phyloP scores from a whole-genome alignment of 164 flowering plant species.

The Chloranthus sessilifolius region DNA sequence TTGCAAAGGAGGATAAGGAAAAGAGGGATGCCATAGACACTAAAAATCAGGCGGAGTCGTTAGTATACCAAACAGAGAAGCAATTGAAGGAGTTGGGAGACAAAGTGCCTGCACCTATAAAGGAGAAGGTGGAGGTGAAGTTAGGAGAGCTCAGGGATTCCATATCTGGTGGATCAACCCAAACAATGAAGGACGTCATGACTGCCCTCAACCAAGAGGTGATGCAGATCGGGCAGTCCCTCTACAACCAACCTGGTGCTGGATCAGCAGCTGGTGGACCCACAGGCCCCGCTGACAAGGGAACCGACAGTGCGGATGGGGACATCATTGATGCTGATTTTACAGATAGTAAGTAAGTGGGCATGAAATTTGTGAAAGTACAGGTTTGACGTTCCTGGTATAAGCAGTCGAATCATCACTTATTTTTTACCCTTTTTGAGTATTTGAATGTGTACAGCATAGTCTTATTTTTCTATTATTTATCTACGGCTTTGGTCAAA shows the following conservation, averaged over 20 bases:
- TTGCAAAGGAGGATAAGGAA: conserved; percentile 73
- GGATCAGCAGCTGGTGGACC: conserved; percentile 37
- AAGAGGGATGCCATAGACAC: conserved; percentile 82
- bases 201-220: conserved; percentile 74
- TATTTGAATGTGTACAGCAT: too few relatives aligned
- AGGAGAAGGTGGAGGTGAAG: conserved; percentile 65
- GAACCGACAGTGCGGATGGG: conserved; percentile 24
- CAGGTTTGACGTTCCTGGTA: too few relatives aligned
- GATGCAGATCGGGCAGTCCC: conserved; percentile 76
- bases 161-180: conserved; percentile 52
- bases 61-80: conserved; percentile 76
- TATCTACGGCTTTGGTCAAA: too few relatives aligned
- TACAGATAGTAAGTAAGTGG: conserved; percentile 15
- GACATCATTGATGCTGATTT: conserved; percentile 62
- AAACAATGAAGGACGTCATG: conserved; percentile 66
- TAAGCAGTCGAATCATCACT: too few relatives aligned
- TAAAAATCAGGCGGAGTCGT: conserved; percentile 74
- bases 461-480: too few relatives aligned
- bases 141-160: conserved; percentile 62
- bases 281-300: conserved; percentile 32
- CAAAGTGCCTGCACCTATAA: conserved; percentile 58
- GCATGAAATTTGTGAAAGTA: too few relatives aligned
- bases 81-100: conserved; percentile 77
- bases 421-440: too few relatives aligned
- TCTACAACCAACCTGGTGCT: conserved; percentile 57